Evolutionary conservation across 2,329 filamentous ascomycete species (phyloP).

Genomic region (Apiospora saccharicola): DNA sequence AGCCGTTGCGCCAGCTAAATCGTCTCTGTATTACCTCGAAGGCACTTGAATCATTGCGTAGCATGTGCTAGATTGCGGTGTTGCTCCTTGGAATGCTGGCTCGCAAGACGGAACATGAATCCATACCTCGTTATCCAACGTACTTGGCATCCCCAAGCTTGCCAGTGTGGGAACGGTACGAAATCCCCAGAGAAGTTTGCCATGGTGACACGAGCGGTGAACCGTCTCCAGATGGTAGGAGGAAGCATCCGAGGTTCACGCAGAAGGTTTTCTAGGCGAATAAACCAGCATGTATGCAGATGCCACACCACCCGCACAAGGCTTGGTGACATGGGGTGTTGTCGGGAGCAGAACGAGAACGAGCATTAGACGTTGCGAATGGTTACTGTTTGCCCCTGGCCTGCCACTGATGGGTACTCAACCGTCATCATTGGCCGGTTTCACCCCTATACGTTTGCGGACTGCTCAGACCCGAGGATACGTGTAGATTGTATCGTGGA

Average conservation of each 20-base stretch:
- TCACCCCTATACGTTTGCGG: background rate
- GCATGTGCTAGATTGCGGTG: background rate
- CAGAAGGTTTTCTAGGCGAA: conserved; percentile 3
- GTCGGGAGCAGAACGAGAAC: background rate
- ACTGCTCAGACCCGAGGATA: background rate
- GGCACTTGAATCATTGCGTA: background rate
- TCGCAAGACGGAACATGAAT: background rate
- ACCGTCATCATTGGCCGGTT: background rate
- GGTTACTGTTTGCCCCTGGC: background rate
- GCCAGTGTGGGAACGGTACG: background rate
- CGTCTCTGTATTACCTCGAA: background rate
- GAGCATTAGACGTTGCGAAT: background rate
- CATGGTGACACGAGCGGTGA: background rate
- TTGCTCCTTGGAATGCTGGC: background rate
- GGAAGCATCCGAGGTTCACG: conserved; percentile 16
- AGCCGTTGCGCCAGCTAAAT: conserved; percentile 8
- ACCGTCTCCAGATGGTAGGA: background rate
- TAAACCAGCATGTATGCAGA: conserved; percentile 3
- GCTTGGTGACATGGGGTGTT: background rate
- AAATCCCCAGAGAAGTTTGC: background rate
- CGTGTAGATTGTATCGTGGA: background rate
- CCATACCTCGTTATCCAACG: background rate
- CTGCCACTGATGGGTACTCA: background rate
- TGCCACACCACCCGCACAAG: background rate
- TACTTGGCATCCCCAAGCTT: background rate